Conservation (phyloP, 305 asterid genomes). For the Solanum hybrid region DNA sequence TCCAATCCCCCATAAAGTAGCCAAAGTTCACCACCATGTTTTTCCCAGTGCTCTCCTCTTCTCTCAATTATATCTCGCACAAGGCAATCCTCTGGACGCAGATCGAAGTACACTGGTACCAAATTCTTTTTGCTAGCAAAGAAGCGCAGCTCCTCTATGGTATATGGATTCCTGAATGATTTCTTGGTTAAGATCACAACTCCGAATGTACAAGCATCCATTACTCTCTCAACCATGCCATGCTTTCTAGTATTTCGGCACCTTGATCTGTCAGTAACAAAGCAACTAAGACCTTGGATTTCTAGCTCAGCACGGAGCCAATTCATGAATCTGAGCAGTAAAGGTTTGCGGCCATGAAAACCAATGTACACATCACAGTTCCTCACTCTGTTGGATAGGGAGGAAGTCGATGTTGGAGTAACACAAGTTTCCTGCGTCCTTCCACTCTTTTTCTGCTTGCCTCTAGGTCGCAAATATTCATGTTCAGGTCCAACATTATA, state of each 20-base stretch:
- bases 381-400: conserved; percentile 58
- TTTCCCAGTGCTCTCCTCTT: conserved; percentile 93
- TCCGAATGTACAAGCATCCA: conserved; percentile 79
- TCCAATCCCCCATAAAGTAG: conserved; percentile 76
- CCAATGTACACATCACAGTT: conserved; percentile 95
- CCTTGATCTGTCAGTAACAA: conserved; percentile 65
- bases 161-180: conserved; percentile 72
- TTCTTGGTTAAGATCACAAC: conserved; percentile 75
- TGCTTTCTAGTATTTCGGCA: conserved; percentile 67
- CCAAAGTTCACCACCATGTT: conserved; percentile 91
- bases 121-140: conserved; percentile 87
- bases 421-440: conserved; percentile 41
- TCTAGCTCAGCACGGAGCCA: conserved; percentile 96
- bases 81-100: conserved; percentile 85
- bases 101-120: conserved; percentile 84
- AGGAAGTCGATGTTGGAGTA: conserved; percentile 43
- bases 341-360: conserved; percentile 73
- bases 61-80: conserved; percentile 80
- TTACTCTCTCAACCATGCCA: conserved; percentile 54
- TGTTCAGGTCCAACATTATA: conserved; percentile 26
- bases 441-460: conserved; percentile 39
- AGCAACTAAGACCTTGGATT: conserved; percentile 87
- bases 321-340: conserved; percentile 61
- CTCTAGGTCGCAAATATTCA: conserved; percentile 31
- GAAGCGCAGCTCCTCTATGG: conserved; percentile 73